Evolutionary conservation across 768 basidiomycete genomes (phyloP), one percentile per base, ranked within the genome.

Genomic region (Xanthoconium stramineum): DNA sequence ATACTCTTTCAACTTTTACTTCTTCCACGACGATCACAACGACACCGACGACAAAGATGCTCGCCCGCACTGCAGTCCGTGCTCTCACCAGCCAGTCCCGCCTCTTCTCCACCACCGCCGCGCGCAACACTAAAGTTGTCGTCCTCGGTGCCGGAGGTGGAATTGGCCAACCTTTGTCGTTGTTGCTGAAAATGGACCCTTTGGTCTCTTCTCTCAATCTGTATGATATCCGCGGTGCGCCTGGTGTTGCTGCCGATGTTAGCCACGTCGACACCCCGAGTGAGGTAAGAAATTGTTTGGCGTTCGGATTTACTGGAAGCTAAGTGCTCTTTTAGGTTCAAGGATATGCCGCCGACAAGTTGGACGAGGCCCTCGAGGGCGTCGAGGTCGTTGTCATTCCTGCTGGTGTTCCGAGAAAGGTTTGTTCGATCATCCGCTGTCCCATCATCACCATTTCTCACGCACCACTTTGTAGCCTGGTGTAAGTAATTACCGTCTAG

Each of bases 71-170:
- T 53, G 83, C 83, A 65, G 69, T 78, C 69, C 86, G 86, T 63
- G 67, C 80, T 42, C 69, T 88, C 65, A 69, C 80, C 52, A 67
- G 76, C 52, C 80, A 80, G 37, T 71, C 84, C 58, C 84, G 88
- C 68, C 75, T 81, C 52, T 93, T 94, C 79, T 91, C 89, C 46
- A 85, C 90, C 29, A 86, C 87, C 24, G 77, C 83, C 28, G 69
- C 84, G 44, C 82, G 85, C 66, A 81, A 80, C 61, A 87, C 86
- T 63, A 95, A 94, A 79, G 96, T 97, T 72, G 90, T 91, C 49
- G 95, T 99, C 58, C 91, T 97, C 72, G 96, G 96, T 66, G 97
- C 97, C 59, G 96, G 93, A 67, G 96, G 96, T 81, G 96, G 96
- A 75, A 98, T 98, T 73, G 96, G 96, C 72, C 96, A 98, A 75